Evolutionary conservation across 169 alveolate genomes (phyloP), one percentile per base, ranked within the genome.

Genomic region (Plasmodium relictum): DNA sequence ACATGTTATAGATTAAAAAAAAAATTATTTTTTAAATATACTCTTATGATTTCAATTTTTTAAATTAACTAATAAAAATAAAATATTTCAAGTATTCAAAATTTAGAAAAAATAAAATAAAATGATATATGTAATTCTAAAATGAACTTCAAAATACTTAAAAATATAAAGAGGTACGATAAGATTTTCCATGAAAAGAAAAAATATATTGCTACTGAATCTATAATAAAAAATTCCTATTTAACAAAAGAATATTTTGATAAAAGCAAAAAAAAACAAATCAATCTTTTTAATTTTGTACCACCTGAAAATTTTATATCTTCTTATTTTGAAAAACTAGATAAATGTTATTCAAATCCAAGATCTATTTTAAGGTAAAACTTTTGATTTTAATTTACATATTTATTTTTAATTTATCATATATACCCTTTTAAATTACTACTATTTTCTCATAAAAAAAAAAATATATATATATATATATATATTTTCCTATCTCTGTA

Each of bases 301-400:
- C 96, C 96, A 8, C 96, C 96, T 3, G 95, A 94, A 41, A 93
- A 94, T 88, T 56, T 94, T 24, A 63, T 91, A 12, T 90, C 93
- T 2, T 85, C 86, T 7, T 92, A 92, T 85, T 94, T 94, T 66
- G 95, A 94, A 74, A 88, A 73, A 52, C 71, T 94, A 45, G 94
- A 94, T 37, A 69, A 93, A 16, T 83, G 92, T 56, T 94, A 94
- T 69, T 94, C 96, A 8, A 94, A 94, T 71, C 96, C 96, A 16
- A 92, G 96, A 41, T 94, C 96, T 6, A 94, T 94, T 9, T 74
- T 94, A 44, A 80, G 93, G 96, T 94, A 73, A 18, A 7, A 12
- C 45, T 12, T 65, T 1, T 6, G 6, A 8, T 26, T 65, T 65
- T 31, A 26, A 16, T 63, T 37, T 24, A 26, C 37, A 0, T 42